Base-by-base conservation (phyloP, 768 basidiomycete genomes). In the Podaxis carcinomalis region DNA sequence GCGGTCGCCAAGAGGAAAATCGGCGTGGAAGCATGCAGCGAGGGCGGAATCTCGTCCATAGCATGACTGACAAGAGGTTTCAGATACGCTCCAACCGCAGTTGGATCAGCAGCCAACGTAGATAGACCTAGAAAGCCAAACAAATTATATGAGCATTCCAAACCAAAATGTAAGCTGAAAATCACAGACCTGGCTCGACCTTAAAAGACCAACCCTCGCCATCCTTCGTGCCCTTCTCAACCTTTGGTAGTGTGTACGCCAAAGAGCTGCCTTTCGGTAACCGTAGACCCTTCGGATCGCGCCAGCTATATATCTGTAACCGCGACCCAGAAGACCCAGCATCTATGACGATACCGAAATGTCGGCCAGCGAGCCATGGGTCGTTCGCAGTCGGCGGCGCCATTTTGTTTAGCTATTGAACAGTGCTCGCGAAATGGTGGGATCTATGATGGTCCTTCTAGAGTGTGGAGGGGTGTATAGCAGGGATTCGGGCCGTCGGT, bases 271-370 rank as follows among this genome's bases (percentile, higher is more conserved):
- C 79, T 59, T 83, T 78, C 16, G 81, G 78, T 47, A 87, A 78
- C 2, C 65, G 66, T 16, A 79, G 68, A 6, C 79, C 72, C 59
- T 84, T 80, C 21, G 95, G 89, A 72, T 98, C 89, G 64, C 83
- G 83, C 97, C 96, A 99, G 72, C 92, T 94, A 77, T 99, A 98
- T 66, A 98, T 93, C 73, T 98, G 95, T 37, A 98, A 78, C 57
- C 97, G 80, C 4, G 96, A 98, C 28, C 97, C 97, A 23, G 95
- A 98, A 72, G 95, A 97, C 63, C 97, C 97, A 70, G 97, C 97
- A 79, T 99, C 97, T 73, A 99, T 93, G 64, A 98, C 95, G 62
- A 98, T 83, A 62, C 93, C 94, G 74, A 93, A 96, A 67, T 88
- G 86, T 66, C 93, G 87, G 58, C 85, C 86, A 62, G 82, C 75